A percentile compares a stretch with the other conserved stretches of the same genome.
Evolutionary conservation across 2,329 filamentous ascomycete species (phyloP).

Genomic region (Myriangium duriaei): DNA sequence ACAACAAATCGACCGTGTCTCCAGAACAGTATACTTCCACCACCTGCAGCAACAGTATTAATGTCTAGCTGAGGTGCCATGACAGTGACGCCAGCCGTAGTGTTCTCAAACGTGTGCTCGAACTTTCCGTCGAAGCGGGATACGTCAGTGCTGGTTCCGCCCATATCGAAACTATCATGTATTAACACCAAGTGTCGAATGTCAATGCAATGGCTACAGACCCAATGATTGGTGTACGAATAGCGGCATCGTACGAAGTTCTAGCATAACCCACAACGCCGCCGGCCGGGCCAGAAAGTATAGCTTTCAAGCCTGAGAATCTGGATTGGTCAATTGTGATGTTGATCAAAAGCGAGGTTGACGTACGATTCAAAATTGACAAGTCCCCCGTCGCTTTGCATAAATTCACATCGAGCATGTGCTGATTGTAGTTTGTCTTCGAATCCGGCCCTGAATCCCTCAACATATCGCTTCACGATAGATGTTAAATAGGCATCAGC

Average conservation of each 20-base stretch:
- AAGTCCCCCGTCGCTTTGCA: conserved; percentile 65
- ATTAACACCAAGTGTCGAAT: background rate
- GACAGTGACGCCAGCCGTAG: conserved; percentile 13
- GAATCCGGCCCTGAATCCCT: conserved; percentile 19
- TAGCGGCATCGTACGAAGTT: conserved; percentile 69
- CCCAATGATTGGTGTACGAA: conserved; percentile 72
- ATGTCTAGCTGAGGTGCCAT: conserved; percentile 16
- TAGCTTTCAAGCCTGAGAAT: conserved; percentile 69
- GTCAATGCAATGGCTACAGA: no score
- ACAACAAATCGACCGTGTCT: conserved; percentile 5
- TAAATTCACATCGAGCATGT: conserved; percentile 69
- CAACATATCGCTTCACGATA: conserved; percentile 16
- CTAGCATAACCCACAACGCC: conserved; percentile 80
- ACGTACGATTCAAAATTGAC: conserved; percentile 49
- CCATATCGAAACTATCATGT: conserved; percentile 13
- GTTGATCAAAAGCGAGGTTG: background rate
- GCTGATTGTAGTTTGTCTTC: conserved; percentile 14
- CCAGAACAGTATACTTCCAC: conserved; percentile 14
- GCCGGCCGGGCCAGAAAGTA: conserved; percentile 71
- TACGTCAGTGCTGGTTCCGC: conserved; percentile 15
- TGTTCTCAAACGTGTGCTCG: conserved; percentile 15
- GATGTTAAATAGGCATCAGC: conserved; percentile 13
- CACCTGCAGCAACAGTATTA: conserved; percentile 16
- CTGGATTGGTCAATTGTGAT: background rate
- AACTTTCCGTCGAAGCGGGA: conserved; percentile 11